A percentile compares a stretch with the other conserved stretches of the same genome.
These are phyloP conservation scores for Kalanchoe fedtschenkoi DNA, from an alignment of 164 flowering plant genomes.

Conservation along the genomic window DNA sequence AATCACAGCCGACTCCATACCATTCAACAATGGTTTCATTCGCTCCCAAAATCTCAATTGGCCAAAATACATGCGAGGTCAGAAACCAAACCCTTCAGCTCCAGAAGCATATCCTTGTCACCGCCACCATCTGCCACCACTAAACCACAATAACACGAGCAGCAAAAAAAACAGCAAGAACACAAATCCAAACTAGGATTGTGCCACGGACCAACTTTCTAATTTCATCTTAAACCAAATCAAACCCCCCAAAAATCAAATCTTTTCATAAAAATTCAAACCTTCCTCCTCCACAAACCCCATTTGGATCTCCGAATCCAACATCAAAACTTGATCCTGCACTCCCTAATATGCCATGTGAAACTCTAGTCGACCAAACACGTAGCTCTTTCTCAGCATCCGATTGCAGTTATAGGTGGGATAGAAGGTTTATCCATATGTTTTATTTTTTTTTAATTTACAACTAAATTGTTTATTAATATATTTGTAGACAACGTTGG, in stretches of 20 bases:
- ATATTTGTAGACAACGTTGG: no score
- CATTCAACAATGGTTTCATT: conserved; percentile 41
- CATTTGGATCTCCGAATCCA: not conserved
- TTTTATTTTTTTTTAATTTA: no score
- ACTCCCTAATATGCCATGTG: not conserved
- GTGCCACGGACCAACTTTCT: conserved; percentile 3
- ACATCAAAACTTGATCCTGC: not conserved
- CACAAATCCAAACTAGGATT: conserved; percentile 14
- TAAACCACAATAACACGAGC: not conserved
- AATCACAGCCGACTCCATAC: conserved; percentile 57
- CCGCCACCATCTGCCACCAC: not conserved
- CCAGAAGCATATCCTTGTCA: conserved; percentile 33
- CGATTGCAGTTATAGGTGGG: no score
- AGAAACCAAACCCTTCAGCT: conserved; percentile 38
- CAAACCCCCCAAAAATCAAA: not conserved
- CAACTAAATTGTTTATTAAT: no score
- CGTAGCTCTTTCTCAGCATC: not conserved
- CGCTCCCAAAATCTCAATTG: conserved; percentile 25
- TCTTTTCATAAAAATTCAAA: no score
- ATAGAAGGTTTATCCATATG: no score
- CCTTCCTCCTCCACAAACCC: not conserved
- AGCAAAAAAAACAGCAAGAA: conserved; percentile 2
- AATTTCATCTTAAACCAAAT: conserved; percentile 16
- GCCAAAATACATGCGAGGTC: conserved; percentile 49
- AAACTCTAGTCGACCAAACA: not conserved